A percentile compares a stretch with the other conserved stretches of the same genome.
These are phyloP conservation scores for Alternaria postmessia DNA, from an alignment of 2,329 filamentous ascomycete genomes.

Conservation along the genomic window DNA sequence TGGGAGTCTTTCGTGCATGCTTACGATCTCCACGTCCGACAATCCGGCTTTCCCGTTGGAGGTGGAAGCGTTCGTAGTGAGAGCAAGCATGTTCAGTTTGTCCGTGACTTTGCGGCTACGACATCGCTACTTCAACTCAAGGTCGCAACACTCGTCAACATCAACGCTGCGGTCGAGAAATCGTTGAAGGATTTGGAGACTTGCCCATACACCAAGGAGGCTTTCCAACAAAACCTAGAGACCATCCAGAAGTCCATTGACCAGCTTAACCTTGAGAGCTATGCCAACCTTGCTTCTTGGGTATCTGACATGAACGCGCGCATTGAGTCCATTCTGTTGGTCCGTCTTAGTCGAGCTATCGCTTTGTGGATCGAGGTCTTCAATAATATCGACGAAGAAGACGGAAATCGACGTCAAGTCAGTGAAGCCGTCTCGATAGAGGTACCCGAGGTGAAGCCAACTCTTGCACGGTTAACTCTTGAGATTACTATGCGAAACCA, in stretches of 20 bases:
- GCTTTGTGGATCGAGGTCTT: constrained; percentile 89
- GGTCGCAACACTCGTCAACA: constrained; percentile 77
- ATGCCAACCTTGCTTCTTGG: constrained; percentile 91
- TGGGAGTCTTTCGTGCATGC: constrained; percentile 99
- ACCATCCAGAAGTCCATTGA: constrained; percentile 91
- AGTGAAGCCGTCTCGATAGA: constrained; percentile 56
- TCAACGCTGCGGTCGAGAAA: constrained; percentile 82
- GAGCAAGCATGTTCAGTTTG: constrained; percentile 95
- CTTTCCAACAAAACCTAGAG: constrained; percentile 82
- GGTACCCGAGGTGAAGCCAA: constrained; percentile 58
- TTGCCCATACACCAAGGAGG: constrained; percentile 81
- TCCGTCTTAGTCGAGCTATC: constrained; percentile 85
- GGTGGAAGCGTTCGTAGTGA: constrained; percentile 69
- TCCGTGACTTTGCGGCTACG: constrained; percentile 87
- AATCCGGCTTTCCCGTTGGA: constrained; percentile 65
- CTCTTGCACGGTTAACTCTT: constrained; percentile 78
- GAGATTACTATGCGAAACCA: constrained; percentile 99
- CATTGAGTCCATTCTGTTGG: constrained; percentile 80
- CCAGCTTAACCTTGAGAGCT: constrained; percentile 95
- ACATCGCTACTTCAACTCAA: constrained; percentile 90
- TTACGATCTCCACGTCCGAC: constrained; percentile 86
- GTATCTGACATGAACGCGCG: constrained; percentile 85
- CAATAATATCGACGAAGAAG: constrained; percentile 56
- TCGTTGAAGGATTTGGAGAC: constrained; percentile 82
- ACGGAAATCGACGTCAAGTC: constrained; percentile 35